Evolutionary conservation across 2,329 filamentous ascomycete species (phyloP), one percentile per base, ranked within the genome.

Genomic region (Chrysoporthe austroafricana): DNA sequence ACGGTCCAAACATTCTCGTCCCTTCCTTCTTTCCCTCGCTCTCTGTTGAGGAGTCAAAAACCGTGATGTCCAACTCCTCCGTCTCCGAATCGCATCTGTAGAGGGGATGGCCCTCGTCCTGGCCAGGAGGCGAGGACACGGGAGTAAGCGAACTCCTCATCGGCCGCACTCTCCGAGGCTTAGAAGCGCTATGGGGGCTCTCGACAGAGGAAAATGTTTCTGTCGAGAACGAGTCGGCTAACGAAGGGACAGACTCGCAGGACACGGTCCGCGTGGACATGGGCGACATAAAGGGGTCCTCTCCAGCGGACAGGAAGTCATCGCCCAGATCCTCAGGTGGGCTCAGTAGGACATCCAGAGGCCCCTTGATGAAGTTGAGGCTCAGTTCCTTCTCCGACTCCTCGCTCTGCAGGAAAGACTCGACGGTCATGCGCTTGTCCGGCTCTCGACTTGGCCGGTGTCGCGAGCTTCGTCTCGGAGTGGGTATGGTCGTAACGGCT

Each of bases 401-500:
- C 58, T 84, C 82, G 14, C 84, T 84, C 63, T 83, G 81, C 16
- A 88, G 81, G 62, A 88, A 83, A 7, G 85, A 85, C 67, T 87
- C 84, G 13, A 88, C 83, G 0, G 85, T 87, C 78, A 89, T 80
- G 62, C 79, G 75, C 71, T 76, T 77, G 64, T 76, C 72, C 69
- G 75, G 76, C 66, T 76, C 72, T 69, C 67, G 57, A 70, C 69
- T 43, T 64, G 70, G 39, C 61, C 71, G 74, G 48, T 75, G 75
- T 32, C 76, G 75, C 56, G 74, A 61, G 60, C 65, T 79, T 46
- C 78, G 77, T 65, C 78, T 82, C 71, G 82, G 77, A 62, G 83
- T 76, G 71, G 86, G 88, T 62, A 90, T 90, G 70, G 82, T 84
- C 42, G 88, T 90, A 64, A 88, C 80, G 43, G 88, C 88, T 44